Percentiles rank a stretch among this genome's conserved stretches.
These are phyloP conservation scores for Cercospora sp. DNA, from an alignment of 2,329 filamentous ascomycete species.

Conservation along the genomic window DNA sequence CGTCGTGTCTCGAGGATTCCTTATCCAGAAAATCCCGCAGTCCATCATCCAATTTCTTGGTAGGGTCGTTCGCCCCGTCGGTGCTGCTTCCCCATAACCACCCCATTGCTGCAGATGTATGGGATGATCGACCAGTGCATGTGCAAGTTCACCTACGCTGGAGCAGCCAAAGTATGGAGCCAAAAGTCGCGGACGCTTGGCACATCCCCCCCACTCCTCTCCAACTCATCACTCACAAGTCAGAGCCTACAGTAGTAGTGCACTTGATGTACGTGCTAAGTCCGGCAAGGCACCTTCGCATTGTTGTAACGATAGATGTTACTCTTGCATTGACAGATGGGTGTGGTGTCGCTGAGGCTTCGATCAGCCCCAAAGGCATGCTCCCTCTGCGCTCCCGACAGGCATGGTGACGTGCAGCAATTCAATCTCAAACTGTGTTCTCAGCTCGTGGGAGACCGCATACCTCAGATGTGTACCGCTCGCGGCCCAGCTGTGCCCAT, in stretches of 20 bases:
- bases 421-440: not conserved
- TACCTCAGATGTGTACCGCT: not conserved
- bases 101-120: conserved; percentile 50
- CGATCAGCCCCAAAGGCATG: not conserved
- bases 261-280: not conserved
- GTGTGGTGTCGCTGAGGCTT: not conserved
- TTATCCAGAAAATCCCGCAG: conserved; percentile 81
- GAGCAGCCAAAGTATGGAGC: not conserved
- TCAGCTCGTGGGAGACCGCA: not conserved
- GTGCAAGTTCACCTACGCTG: not conserved
- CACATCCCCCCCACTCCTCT: not conserved
- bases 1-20: conserved; percentile 70
- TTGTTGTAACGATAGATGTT: not conserved
- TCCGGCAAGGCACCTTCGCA: not conserved
- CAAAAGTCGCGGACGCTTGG: conserved; percentile 3
- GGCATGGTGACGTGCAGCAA: not conserved
- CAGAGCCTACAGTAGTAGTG: not conserved
- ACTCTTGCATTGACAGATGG: not conserved
- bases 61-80: conserved; percentile 60
- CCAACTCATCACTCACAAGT: not conserved
- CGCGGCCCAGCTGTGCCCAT: not conserved
- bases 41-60: conserved; percentile 75
- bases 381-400: not conserved
- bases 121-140: not conserved
- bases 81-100: conserved; percentile 57